A percentile compares a stretch with the other conserved stretches of the same genome.
Conservation (phyloP, 805 yeast species). For the Metschnikowia chrysomelidarum region DNA sequence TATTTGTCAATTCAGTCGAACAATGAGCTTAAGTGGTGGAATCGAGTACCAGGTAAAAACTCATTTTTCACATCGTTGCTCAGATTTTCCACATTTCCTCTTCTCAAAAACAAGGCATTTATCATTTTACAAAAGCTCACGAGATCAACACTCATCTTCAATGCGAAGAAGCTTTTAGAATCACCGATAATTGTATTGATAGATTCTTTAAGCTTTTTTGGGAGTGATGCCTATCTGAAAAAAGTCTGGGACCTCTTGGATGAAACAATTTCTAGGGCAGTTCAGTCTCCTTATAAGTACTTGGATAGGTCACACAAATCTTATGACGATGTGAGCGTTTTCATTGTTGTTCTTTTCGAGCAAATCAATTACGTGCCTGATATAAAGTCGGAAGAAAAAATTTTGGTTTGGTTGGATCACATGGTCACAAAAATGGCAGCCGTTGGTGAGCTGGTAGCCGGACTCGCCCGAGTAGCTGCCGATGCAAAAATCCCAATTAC, state of each 20-base stretch:
- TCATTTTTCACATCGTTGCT: slow-evolving; percentile 70
- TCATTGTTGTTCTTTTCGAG: slow-evolving; percentile 48
- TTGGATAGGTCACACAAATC: slow-evolving; percentile 50
- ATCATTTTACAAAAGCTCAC: slow-evolving; percentile 16
- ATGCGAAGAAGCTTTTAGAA: slow-evolving; percentile 34
- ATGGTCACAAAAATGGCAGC: slow-evolving; percentile 47
- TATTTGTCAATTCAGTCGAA: slow-evolving; percentile 56
- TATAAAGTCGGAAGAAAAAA: slow-evolving; percentile 21
- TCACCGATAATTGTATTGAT: slow-evolving; percentile 58
- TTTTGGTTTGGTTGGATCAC: slow-evolving; percentile 49
- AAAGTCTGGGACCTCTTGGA: slow-evolving; percentile 67
- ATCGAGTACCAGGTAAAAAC: slow-evolving; percentile 35
- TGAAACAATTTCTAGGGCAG: slow-evolving; percentile 69
- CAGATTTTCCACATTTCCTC: slow-evolving; percentile 35
- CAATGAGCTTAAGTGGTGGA: slow-evolving; percentile 81
- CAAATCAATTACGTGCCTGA: slow-evolving; percentile 56
- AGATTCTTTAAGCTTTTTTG: slow-evolving; percentile 38
- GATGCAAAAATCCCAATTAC: slow-evolving; percentile 9
- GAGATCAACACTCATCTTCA: slow-evolving; percentile 14
- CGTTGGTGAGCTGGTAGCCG: slow-evolving; percentile 55
- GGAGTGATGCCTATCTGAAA: slow-evolving; percentile 8
- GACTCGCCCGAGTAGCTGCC: slow-evolving; percentile 18
- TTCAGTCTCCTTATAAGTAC: slow-evolving; percentile 80
- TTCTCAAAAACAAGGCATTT: slow-evolving; percentile 11
- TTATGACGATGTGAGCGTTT: slow-evolving; percentile 35